Evolutionary conservation across 768 basidiomycete genomes (phyloP).

Genomic region (Mycena epipterygia): DNA sequence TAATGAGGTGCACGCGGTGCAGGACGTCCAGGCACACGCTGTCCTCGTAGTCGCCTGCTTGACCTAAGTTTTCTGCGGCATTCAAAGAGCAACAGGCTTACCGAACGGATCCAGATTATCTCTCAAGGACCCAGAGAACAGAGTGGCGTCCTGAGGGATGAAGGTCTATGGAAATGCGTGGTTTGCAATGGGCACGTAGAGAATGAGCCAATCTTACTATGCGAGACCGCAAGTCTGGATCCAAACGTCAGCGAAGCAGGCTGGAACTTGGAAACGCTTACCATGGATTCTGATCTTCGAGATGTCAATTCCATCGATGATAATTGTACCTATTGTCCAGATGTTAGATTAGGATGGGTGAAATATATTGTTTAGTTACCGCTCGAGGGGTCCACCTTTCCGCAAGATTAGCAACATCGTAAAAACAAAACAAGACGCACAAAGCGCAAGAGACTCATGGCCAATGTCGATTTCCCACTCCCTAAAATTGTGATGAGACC

Average conservation of each 20-base stretch:
- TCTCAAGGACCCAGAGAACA: conserved; percentile 69
- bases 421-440: conserved; percentile 54
- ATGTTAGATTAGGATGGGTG: background rate
- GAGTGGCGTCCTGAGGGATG: conserved; percentile 66
- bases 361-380: background rate
- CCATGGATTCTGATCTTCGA: conserved; percentile 68
- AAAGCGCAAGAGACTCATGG: conserved; percentile 89
- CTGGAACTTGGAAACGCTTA: background rate
- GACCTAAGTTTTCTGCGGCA: conserved; percentile 50
- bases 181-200: background rate
- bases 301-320: conserved; percentile 81
- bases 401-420: conserved; percentile 55
- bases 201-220: background rate
- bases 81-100: background rate
- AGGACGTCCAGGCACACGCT: conserved; percentile 86
- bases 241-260: background rate
- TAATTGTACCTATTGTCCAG: conserved; percentile 65
- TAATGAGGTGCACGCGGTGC: conserved; percentile 82
- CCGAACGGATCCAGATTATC: conserved; percentile 35
- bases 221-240: conserved; percentile 13
- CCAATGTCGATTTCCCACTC: conserved; percentile 87
- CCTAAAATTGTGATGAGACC: conserved; percentile 75
- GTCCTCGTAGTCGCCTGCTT: conserved; percentile 81
- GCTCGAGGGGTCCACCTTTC: conserved; percentile 74
- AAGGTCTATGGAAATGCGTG: conserved; percentile 49